These are phyloP conservation scores for Salvia rosmarinus DNA, from an alignment of 257 asterid species.

Conservation along the genomic window DNA sequence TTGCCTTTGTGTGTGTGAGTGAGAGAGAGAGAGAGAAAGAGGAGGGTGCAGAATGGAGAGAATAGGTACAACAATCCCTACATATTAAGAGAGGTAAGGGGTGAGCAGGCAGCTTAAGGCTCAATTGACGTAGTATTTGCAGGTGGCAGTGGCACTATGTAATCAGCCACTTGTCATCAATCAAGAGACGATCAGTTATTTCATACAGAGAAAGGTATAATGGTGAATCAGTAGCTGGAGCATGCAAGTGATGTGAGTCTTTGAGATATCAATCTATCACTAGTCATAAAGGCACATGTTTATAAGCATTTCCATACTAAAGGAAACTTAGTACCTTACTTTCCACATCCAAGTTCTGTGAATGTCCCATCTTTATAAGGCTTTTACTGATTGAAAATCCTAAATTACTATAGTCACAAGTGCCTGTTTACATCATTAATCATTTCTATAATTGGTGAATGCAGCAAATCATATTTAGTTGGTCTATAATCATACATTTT, in stretches of 20 bases:
- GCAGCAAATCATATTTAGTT: no score
- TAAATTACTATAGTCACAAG: not conserved
- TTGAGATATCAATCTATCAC: not conserved
- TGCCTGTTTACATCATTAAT: not conserved
- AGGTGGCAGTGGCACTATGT: conserved; percentile 25
- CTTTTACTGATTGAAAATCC: not conserved
- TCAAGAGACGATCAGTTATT: not conserved
- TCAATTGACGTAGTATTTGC: conserved; percentile 31
- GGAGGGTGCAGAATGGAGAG: not conserved
- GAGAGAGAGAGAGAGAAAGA: conserved; percentile 3
- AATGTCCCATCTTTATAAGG: not conserved
- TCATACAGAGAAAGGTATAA: not conserved
- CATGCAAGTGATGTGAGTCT: not conserved
- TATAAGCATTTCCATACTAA: not conserved
- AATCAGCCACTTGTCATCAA: conserved; percentile 21
- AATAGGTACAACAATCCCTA: not conserved
- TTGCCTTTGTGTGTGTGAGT: not conserved
- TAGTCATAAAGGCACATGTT: not conserved
- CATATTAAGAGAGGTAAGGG: conserved; percentile 8
- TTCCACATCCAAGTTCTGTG: conserved; percentile 1
- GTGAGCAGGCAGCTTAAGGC: conserved; percentile 21
- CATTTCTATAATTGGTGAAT: not conserved
- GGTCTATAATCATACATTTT: not conserved
- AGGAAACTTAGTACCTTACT: conserved; percentile 3
- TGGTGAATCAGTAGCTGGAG: not conserved